phyloP scores from a whole-genome alignment of 164 flowering plant genomes.

The Liriodendron chinense region DNA sequence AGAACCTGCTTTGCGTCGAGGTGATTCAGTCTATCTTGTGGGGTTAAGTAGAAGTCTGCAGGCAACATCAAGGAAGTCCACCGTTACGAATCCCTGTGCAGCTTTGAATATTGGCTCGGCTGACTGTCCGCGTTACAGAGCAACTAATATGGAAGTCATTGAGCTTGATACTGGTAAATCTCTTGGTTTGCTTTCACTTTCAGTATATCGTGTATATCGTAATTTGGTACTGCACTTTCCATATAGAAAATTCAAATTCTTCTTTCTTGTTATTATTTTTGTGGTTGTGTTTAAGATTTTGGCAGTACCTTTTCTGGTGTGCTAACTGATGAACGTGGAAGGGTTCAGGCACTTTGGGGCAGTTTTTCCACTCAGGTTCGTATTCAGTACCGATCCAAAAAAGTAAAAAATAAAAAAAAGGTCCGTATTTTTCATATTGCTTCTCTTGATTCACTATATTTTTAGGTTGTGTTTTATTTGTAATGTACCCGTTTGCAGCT shows the following conservation, averaged over 20 bases:
- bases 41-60: conserved; percentile 88
- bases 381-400: neutral
- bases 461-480: conserved; percentile 2
- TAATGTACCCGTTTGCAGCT: conserved; percentile 45
- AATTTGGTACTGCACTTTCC: neutral
- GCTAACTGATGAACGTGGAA: conserved; percentile 84
- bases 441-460: conserved; percentile 9
- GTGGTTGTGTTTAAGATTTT: conserved; percentile 52
- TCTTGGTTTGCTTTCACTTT: neutral
- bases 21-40: conserved; percentile 87
- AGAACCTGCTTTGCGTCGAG: conserved; percentile 88
- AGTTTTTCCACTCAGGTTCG: conserved; percentile 96
- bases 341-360: conserved; percentile 92
- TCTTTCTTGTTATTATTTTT: neutral
- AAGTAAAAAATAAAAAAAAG: neutral
- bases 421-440: neutral
- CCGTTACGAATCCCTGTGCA: conserved; percentile 89
- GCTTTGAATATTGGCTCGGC: conserved; percentile 90
- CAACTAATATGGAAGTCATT: conserved; percentile 96
- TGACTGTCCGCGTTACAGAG: conserved; percentile 89
- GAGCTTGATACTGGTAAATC: conserved; percentile 86
- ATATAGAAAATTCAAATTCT: neutral
- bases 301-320: conserved; percentile 94
- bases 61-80: conserved; percentile 92
- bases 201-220: neutral